Conservation (phyloP, 164 flowering plant species). For the Kingdonia uniflora region DNA sequence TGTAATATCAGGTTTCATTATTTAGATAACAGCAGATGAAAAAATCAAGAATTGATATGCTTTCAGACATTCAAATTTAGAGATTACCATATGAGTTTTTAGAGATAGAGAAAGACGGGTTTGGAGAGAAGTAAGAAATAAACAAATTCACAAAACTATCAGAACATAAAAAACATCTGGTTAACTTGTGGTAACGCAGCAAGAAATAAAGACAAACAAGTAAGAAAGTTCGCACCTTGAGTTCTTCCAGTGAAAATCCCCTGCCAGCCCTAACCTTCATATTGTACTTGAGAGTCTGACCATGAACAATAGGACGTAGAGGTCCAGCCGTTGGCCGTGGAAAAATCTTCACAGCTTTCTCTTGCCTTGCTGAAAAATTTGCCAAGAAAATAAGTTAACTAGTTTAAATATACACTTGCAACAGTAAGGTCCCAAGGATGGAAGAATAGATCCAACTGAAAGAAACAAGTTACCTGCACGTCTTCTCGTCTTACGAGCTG, state of each 20-base stretch:
- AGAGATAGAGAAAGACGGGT: no score
- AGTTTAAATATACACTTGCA: neutral
- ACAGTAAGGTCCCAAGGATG: neutral
- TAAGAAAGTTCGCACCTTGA: conserved; percentile 29
- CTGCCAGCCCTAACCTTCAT: conserved; percentile 62
- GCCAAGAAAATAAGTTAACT: neutral
- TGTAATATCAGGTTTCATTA: no score
- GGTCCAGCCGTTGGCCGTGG: conserved; percentile 57
- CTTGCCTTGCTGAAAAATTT: conserved; percentile 36
- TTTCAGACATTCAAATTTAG: no score
- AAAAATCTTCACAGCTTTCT: conserved; percentile 56
- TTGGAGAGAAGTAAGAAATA: neutral
- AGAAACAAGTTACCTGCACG: conserved; percentile 30
- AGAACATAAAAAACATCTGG: neutral
- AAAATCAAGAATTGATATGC: no score
- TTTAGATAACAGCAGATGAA: no score
- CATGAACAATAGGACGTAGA: conserved; percentile 50
- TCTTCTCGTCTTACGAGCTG: conserved; percentile 67
- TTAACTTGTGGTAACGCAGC: neutral
- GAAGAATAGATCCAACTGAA: neutral
- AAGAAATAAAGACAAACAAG: neutral
- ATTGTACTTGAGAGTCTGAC: conserved; percentile 50
- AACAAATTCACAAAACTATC: neutral
- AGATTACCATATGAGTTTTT: no score
- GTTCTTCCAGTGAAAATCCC: conserved; percentile 51